Evolutionary conservation across 805 yeast genomes (phyloP).

Genomic region (Metschnikowia chrysomelidarum): DNA sequence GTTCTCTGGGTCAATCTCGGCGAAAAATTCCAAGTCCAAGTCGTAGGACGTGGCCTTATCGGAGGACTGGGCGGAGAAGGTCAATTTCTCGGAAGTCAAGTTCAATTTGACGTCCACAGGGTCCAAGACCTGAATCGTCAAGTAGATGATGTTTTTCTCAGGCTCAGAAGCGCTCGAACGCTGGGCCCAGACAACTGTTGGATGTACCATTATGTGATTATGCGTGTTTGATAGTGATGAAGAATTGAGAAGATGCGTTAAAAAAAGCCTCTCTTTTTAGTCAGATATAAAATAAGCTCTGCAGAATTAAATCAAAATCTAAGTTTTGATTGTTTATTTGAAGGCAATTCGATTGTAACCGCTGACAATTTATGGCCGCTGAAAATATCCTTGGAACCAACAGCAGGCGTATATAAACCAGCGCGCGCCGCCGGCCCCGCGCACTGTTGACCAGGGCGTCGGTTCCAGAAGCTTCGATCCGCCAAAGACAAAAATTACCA

Average conservation of each 20-base stretch:
- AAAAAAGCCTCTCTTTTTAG: background rate
- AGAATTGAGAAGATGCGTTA: background rate
- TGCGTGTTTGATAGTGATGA: no score
- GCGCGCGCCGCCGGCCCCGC: no score
- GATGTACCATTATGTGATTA: constrained; percentile 27
- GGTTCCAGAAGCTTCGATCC: constrained; percentile 23
- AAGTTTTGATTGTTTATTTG: no score
- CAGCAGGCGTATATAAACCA: background rate
- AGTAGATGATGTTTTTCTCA: constrained; percentile 68
- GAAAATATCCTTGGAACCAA: no score
- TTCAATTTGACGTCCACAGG: constrained; percentile 60
- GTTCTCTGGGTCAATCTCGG: constrained; percentile 65
- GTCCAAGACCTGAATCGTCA: constrained; percentile 75
- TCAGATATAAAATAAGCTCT: background rate
- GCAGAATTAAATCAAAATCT: background rate
- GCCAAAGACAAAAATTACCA: constrained; percentile 4
- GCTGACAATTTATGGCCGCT: no score
- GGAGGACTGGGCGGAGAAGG: constrained; percentile 47
- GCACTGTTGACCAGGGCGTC: no score
- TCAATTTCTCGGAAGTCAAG: constrained; percentile 54
- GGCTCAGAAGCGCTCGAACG: constrained; percentile 77
- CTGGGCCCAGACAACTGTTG: constrained; percentile 91
- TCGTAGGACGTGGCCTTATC: constrained; percentile 53
- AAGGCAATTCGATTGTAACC: no score
- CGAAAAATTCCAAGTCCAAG: constrained; percentile 71